Percentiles rank a stretch among this genome's conserved stretches.
phyloP scores from a whole-genome alignment of 495 filamentous ascomycete species.

The Daldinia concentrica region DNA sequence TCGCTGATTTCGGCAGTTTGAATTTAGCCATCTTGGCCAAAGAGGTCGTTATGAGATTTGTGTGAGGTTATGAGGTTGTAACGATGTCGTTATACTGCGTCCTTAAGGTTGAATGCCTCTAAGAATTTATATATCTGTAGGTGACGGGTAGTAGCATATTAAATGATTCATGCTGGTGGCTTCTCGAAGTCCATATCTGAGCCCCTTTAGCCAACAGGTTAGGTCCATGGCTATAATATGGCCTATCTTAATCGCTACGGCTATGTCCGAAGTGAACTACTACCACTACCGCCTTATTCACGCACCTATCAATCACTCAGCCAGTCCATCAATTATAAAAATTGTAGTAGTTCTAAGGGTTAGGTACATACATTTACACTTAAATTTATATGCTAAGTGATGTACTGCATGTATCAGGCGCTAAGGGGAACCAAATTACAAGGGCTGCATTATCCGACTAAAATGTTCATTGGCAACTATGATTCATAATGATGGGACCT shows the following conservation, averaged over 20 bases:
- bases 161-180: background rate
- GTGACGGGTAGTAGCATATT: background rate
- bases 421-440: background rate
- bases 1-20: background rate
- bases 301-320: background rate
- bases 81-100: background rate
- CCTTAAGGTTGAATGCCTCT: background rate
- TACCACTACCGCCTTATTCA: background rate
- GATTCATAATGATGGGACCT: background rate
- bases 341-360: background rate
- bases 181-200: background rate
- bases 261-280: background rate
- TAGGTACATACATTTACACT: background rate
- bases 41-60: background rate
- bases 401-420: background rate
- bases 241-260: background rate
- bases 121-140: background rate
- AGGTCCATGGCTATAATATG: background rate
- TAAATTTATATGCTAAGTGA: background rate
- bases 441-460: background rate
- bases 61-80: background rate
- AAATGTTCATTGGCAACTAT: background rate
- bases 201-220: background rate
- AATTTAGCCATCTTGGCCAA: background rate
- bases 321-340: background rate